These are phyloP conservation scores for Cornus controversa DNA, from an alignment of 148 eudicot genomes.

Conservation along the genomic window DNA sequence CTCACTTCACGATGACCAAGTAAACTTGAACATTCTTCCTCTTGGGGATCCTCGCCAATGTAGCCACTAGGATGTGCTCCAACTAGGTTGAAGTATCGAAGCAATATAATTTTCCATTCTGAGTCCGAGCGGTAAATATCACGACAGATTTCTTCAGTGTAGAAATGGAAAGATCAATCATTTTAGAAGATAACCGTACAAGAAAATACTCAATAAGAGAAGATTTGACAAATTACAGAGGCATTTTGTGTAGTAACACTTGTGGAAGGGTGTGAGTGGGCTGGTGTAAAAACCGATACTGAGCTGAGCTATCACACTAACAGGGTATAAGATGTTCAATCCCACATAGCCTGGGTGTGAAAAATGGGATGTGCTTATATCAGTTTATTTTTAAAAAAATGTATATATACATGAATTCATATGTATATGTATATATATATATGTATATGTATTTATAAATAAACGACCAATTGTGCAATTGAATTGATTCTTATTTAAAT, in stretches of 20 bases:
- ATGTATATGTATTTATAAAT: neutral
- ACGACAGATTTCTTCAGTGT: conserved; percentile 91
- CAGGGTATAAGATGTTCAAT: too few relatives aligned
- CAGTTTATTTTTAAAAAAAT: too few relatives aligned
- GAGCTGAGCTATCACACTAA: too few relatives aligned
- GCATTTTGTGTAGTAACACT: too few relatives aligned
- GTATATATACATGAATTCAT: too few relatives aligned
- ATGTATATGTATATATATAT: neutral
- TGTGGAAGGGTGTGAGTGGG: too few relatives aligned
- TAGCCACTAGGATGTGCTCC: conserved; percentile 94
- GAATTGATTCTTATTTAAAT: too few relatives aligned
- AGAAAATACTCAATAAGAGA: neutral
- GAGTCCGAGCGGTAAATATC: conserved; percentile 67
- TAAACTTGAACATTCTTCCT: neutral
- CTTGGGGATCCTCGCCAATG: conserved; percentile 88
- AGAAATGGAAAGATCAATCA: conserved; percentile 52
- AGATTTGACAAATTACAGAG: neutral
- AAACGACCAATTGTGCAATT: too few relatives aligned
- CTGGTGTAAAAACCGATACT: too few relatives aligned
- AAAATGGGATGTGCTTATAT: too few relatives aligned
- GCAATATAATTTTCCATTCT: conserved; percentile 82
- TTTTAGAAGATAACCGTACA: conserved; percentile 3
- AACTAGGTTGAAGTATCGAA: conserved; percentile 97
- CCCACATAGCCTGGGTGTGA: too few relatives aligned
- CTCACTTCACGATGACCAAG: neutral